Base-by-base conservation (phyloP, 1,139 yeast genomes). In the Candida mesenterica region DNA sequence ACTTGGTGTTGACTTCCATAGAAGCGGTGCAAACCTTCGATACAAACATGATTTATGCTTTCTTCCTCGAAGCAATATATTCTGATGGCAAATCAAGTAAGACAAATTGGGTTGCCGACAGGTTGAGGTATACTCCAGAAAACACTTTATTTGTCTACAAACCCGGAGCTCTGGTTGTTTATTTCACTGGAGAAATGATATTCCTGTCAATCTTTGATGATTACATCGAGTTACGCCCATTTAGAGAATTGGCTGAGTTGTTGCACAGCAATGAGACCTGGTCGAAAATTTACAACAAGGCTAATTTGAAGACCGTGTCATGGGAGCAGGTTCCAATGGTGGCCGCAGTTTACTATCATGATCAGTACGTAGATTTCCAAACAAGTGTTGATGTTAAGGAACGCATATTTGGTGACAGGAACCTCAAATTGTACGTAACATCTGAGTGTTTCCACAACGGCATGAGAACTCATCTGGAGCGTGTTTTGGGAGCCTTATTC, bases 151-250 rank as follows among this genome's bases (percentile, higher is more conserved):
- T 57, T 44, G 61, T 59, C 1, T 57, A 44, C 36, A 14, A 12
- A 7, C 5, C 12, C 8, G 17, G 14, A 13, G 38, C 43, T 5
- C 37, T 35, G 15, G 41, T 40, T 3, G 57, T 71, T n/a, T 70
- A 53, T 41, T 77, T 77, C 50, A 75, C 80, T 1, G 79, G 82
- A 5, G 82, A 77, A 46, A 75, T 77, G 78, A 77, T 77, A 26
- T 74, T 56, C 51, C 62, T 65, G 39, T 66, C 72, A 10, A 73
- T 75, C 73, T 67, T 53, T 43, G 73, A 70, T 14, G 80, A 75
- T 42, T 74, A 63, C 45, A 46, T 53, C 0, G 75, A 72, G 42
- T 57, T 77, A 29, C 43, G 55, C n/a, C 59, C 57, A 5, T 57
- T 77, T 32, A 65, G 65, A 39, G 48, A 46, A 1, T 55, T 76